Percentiles rank a stretch among this genome's conserved stretches.
phyloP scores from a whole-genome alignment of 164 flowering plant species.

The Euptelea pleiosperma region DNA sequence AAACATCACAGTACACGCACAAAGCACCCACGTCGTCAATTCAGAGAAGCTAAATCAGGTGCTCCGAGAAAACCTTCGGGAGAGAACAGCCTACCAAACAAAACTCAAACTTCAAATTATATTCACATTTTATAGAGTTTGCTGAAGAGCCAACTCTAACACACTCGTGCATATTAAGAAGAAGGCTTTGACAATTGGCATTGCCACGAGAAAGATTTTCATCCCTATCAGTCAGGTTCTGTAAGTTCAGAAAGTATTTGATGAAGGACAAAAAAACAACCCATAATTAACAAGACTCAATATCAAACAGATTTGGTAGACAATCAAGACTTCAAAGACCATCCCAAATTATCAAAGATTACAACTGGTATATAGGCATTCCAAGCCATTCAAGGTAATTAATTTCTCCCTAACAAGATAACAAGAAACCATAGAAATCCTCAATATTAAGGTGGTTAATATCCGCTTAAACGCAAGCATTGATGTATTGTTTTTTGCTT shows the following conservation, averaged over 20 bases:
- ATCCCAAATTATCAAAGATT: constrained; percentile 2
- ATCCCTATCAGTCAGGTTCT: not conserved
- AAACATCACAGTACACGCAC: not conserved
- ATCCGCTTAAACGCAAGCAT: constrained; percentile 12
- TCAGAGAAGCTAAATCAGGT: no score
- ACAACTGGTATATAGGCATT: not conserved
- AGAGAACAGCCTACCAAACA: not conserved
- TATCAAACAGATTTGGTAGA: constrained; percentile 7
- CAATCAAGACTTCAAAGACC: constrained; percentile 5
- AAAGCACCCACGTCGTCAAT: not conserved
- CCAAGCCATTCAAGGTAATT: constrained; percentile 12
- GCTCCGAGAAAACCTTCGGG: not conserved
- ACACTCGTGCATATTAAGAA: not conserved
- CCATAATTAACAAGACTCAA: constrained; percentile 7
- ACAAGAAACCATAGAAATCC: constrained; percentile 17
- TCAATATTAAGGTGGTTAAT: constrained; percentile 18
- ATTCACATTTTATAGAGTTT: no score
- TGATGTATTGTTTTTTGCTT: constrained; percentile 8
- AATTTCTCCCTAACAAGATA: constrained; percentile 10
- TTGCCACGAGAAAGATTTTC: not conserved
- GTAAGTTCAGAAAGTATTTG: constrained; percentile 11
- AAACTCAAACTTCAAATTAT: not conserved
- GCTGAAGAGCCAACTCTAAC: not conserved
- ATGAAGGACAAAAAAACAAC: not conserved
- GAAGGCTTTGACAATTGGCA: not conserved